Evolutionary conservation across 192 early-diverging fungal species (phyloP).

Genomic region (Podila horticola): DNA sequence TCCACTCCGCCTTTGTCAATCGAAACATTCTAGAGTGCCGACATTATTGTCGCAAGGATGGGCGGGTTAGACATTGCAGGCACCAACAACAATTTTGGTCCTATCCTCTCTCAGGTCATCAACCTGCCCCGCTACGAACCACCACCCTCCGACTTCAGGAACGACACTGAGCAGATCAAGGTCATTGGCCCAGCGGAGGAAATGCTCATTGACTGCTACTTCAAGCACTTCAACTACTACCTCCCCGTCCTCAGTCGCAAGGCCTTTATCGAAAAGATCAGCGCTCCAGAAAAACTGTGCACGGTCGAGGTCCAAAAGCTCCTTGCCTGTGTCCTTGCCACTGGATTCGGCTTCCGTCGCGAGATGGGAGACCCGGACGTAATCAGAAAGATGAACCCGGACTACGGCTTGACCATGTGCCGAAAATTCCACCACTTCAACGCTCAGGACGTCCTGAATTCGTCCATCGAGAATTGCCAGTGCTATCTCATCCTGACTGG

Average conservation of each 20-base stretch:
- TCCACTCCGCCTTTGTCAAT: too few relatives aligned
- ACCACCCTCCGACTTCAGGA: constrained; percentile 31
- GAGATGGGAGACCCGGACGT: constrained; percentile 23
- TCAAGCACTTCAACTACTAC: constrained; percentile 49
- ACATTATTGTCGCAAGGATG: constrained; percentile 37
- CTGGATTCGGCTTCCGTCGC: constrained; percentile 43
- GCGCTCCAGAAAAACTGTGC: constrained; percentile 6
- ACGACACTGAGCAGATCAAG: constrained; percentile 19
- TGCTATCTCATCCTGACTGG: constrained; percentile 45
- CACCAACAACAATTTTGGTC: constrained; percentile 46
- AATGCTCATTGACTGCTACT: constrained; percentile 47
- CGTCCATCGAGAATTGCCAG: constrained; percentile 31
- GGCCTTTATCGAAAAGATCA: constrained; percentile 25
- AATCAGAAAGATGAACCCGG: constrained; percentile 42
- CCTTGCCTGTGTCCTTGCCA: constrained; percentile 41
- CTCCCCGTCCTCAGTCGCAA: constrained; percentile 39
- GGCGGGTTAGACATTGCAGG: constrained; percentile 39
- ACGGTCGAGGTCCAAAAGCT: constrained; percentile 29
- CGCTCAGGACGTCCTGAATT: constrained; percentile 32
- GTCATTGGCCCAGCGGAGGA: constrained; percentile 12
- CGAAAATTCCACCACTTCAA: constrained; percentile 47
- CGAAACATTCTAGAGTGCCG: constrained; percentile 13
- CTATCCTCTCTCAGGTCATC: constrained; percentile 46
- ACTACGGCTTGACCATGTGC: constrained; percentile 29
- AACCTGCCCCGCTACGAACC: constrained; percentile 44